phyloP scores from a whole-genome alignment of 208 protist genomes.

The Acanthamoeba lenticulata region DNA sequence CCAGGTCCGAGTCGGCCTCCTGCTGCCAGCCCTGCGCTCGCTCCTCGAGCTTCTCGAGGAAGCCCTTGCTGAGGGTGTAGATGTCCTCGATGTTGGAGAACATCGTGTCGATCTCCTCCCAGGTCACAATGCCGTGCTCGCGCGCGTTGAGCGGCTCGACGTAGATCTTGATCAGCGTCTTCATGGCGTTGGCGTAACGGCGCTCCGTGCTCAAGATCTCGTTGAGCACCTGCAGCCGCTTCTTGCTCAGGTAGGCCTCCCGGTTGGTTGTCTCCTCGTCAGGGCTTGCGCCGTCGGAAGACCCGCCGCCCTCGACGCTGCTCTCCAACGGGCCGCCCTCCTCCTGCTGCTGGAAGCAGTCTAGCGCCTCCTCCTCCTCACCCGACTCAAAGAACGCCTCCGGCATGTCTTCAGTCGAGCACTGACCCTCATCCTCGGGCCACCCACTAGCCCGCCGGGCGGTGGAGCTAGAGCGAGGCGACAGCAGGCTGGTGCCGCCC shows the following conservation, averaged over 20 bases:
- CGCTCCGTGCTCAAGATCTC: slow-evolving; percentile 4
- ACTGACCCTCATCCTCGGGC: not conserved
- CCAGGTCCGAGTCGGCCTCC: not conserved
- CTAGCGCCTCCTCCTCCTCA: not conserved
- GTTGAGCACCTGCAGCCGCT: slow-evolving; percentile 13
- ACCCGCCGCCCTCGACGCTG: too few species aligned
- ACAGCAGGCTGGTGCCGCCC: too few species aligned
- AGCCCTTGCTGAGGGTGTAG: slow-evolving; percentile 1
- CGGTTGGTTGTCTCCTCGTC: not conserved
- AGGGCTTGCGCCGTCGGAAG: not conserved
- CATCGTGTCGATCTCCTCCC: slow-evolving; percentile 39
- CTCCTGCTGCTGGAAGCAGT: not conserved
- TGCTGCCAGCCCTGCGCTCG: not conserved
- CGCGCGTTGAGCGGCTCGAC: not conserved
- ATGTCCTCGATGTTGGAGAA: slow-evolving; percentile 50
- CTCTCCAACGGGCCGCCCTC: not conserved
- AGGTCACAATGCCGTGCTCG: slow-evolving; percentile 15
- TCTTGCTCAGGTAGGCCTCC: not conserved
- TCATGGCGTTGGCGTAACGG: not conserved
- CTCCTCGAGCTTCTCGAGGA: slow-evolving; percentile 8
- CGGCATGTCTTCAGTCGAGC: not conserved
- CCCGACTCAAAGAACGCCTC: not conserved
- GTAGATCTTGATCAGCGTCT: slow-evolving; percentile 43
- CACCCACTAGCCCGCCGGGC: not conserved
- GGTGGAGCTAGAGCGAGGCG: not conserved